phyloP scores from a whole-genome alignment of 305 asterid genomes.

The Solanum hybrid region DNA sequence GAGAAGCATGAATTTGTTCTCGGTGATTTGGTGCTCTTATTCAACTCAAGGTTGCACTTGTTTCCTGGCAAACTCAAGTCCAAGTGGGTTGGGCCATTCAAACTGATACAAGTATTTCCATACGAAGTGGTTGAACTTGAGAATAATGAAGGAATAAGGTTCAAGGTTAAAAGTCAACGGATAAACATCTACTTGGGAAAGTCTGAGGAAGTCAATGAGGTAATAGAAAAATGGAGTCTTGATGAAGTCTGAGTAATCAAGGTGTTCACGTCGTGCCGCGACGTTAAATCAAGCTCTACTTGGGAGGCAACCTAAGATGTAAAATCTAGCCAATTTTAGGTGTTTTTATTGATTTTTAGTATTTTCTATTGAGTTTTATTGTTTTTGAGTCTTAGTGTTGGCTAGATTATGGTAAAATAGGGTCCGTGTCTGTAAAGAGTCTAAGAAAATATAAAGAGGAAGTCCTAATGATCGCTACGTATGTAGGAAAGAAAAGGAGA shows the following conservation, averaged over 20 bases:
- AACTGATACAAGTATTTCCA: background rate
- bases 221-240: too few relatives aligned
- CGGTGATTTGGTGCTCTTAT: background rate
- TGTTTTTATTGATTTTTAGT: background rate
- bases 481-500: background rate
- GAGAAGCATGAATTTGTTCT: background rate
- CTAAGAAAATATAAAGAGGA: background rate
- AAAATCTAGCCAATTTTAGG: background rate
- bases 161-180: background rate
- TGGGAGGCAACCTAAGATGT: background rate
- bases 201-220: background rate
- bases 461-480: background rate
- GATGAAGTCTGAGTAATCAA: background rate
- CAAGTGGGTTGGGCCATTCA: background rate
- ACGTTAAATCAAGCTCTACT: background rate
- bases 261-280: background rate
- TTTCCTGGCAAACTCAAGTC: background rate
- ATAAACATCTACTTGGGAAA: background rate
- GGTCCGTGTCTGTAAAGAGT: background rate
- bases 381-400: background rate
- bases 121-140: background rate
- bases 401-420: background rate
- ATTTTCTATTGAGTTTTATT: background rate
- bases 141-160: background rate
- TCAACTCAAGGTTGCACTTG: background rate